Base-by-base conservation (phyloP, 176 grass and related monocot species). In the Cymbopogon citratus region DNA sequence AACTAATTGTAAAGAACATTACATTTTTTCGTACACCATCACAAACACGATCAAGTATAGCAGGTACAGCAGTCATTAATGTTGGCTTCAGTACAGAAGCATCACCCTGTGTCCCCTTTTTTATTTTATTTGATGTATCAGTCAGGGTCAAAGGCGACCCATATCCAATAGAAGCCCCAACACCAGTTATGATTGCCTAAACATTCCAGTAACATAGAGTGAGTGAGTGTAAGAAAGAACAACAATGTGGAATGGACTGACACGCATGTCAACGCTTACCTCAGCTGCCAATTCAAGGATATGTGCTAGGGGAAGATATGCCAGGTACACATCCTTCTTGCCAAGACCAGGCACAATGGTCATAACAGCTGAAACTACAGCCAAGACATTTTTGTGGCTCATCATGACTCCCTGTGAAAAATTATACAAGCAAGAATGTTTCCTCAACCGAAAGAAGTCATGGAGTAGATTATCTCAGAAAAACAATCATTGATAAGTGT, bases 201-300 rank as follows among this genome's bases (percentile, higher is more conserved):
- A 91, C 57, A 48, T 66, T 11, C 74, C 73, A 89, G 66, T 64
- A 63, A 34, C 19, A 78, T 12, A 78, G 57, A 81, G 11, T 23
- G 9, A 56, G 56, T 80, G 65, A 94, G 76, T 4, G 59, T 73
- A 63, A 41, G 77, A 57, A 36, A 85, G 73, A 84, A 36, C 19
- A 84, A 36, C 19, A 66, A 35, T 49, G 7, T 15, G 2, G n/a
- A 59, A 66, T 61, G 33, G 7, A 57, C 12, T 31, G 21, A 67
- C 16, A 67, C 71, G 8, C 67, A 74, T 60, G 16, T 12, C 43
- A 60, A 60, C 12, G 24, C 57, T 63, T 78, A 99, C 96, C 92
- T 99, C 96, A 87, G 96, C 92, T 66, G 89, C 96, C 48, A 99
- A 73, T 83, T 98, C 96, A 84, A 98, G 92, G 89, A 98, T 91